Base-by-base conservation (phyloP, 176 grass and related monocot genomes). In the Eleusine indica region DNA sequence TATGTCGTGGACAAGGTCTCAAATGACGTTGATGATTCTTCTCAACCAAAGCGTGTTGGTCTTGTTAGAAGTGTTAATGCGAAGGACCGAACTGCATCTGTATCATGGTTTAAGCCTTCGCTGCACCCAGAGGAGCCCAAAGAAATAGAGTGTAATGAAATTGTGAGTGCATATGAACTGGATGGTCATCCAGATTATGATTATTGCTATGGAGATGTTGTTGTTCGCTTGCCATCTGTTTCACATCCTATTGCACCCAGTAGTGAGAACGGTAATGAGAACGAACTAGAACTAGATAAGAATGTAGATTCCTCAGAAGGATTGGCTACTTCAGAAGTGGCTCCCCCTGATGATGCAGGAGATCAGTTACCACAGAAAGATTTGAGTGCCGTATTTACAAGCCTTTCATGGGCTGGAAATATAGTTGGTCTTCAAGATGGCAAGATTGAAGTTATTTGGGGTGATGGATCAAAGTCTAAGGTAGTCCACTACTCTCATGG, bases 111-210 rank as follows among this genome's bases (percentile, higher is more conserved):
- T 88, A 96, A 89, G 69, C 49, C 80, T 77, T 89, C 75, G 0
- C 85, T 79, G n/a, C 87, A 64, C 60, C 82, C 90, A 68, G 78
- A 80, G 65, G 89, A 91, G 1, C 84, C 88, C 8, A 88, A 77
- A 60, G 87, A 88, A 74, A 86, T 95, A 18, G 87, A 86, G 43
- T 81, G 74, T 46, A 89, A 86, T 67, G 93, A 99, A 88, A 74
- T 99, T 67, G 89, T 99, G 71, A 99, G 96, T 86, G 91, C 85
- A 64, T 99, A 99, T 82, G 96, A 99, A 86, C 83, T 99, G 75
- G 96, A 99, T 69, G 70, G 53, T n/a, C 96, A 99, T 80, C 93
- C 93, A 4, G 96, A 99, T 89, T 96, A 95, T 94, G 93, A 99
- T 87, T 99, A 99, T 87, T 90, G 80, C 68, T 99, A 91, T 82